Evolutionary conservation across 2,329 filamentous ascomycete species (phyloP), one percentile per base, ranked within the genome.

Genomic region (Whalleya microplaca): DNA sequence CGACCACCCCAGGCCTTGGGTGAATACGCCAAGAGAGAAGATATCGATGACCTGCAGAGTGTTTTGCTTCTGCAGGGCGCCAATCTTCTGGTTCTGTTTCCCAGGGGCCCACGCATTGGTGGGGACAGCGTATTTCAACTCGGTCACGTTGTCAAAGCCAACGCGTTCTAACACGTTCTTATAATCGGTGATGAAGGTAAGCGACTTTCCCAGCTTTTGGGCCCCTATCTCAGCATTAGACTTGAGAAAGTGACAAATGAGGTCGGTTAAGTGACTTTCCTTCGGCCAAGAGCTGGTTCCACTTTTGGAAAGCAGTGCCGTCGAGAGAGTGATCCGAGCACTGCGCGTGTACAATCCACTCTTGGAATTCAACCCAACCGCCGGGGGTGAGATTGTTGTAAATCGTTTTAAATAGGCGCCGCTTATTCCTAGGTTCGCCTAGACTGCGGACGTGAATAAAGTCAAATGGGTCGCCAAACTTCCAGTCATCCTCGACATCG

Each of bases 281-380:
- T 67, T 67, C 51, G 20, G 57, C 58, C 51, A 73, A 53, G 3
- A 71, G 64, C 2, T 43, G 41, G 52, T 71, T 71, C 65, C 72
- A 72, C 29, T 61, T 67, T 10, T 68, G 63, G 45, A 73, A 65
- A 1, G 68, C 66, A 6, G 64, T 72, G 55, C 69, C 70, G 4
- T 69, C 52, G 10, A 73, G 61, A 2, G 71, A 71, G 46, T 63
- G 65, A 57, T 75, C 66, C 5, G 72, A 62, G 4, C 71, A 71
- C 40, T 70, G 64, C 3, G 71, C 64, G 16, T 68, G 52, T 45
- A 69, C 62, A 23, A 70, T 61, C 69, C 69, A 74, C 60, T 75
- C 72, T 23, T 70, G 72, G 54, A 73, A 71, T 63, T 75, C 72
- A 48, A 70, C 62, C 64, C 68, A 73, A n/a, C 70, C 71, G 21